These are phyloP conservation scores for Spathaspora hagerdaliae DNA, from an alignment of 805 yeast genomes.

Conservation along the genomic window DNA sequence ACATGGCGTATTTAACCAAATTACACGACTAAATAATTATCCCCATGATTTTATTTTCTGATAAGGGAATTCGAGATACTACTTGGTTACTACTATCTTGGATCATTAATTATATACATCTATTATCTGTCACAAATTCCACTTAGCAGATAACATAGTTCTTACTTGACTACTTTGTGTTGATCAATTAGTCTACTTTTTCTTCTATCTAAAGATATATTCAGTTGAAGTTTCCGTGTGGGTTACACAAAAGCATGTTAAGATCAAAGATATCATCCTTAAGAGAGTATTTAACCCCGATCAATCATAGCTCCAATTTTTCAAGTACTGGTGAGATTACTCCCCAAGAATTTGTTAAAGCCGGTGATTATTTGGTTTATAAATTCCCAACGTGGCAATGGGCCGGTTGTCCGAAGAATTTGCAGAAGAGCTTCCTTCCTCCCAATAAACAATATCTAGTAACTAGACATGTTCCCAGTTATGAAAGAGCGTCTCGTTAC, in stretches of 20 bases:
- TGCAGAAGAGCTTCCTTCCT: slow-evolving; percentile 70
- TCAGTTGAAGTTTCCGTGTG: too few relatives aligned
- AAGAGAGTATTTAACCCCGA: slow-evolving; percentile 91
- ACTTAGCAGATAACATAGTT: too few relatives aligned
- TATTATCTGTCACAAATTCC: too few relatives aligned
- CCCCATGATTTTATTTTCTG: too few relatives aligned
- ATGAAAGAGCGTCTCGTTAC: slow-evolving; percentile 60
- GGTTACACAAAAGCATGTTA: not conserved
- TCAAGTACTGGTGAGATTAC: slow-evolving; percentile 85
- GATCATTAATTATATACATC: too few relatives aligned
- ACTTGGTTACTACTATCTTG: too few relatives aligned
- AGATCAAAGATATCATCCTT: slow-evolving; percentile 79
- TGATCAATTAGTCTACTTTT: too few relatives aligned
- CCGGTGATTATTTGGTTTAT: slow-evolving; percentile 89
- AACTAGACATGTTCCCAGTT: slow-evolving; percentile 85
- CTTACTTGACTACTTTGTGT: too few relatives aligned
- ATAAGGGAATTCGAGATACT: too few relatives aligned
- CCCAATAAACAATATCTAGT: slow-evolving; percentile 81
- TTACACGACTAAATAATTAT: too few relatives aligned
- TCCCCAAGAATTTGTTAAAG: slow-evolving; percentile 90
- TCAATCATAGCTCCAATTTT: slow-evolving; percentile 82
- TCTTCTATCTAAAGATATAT: too few relatives aligned
- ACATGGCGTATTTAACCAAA: too few relatives aligned
- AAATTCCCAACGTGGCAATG: slow-evolving; percentile 98
- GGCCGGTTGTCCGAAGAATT: slow-evolving; percentile 39